Evolutionary conservation across 1,284 basidiomycete genomes (phyloP).

Genomic region (Microbotryomycetes sp.): DNA sequence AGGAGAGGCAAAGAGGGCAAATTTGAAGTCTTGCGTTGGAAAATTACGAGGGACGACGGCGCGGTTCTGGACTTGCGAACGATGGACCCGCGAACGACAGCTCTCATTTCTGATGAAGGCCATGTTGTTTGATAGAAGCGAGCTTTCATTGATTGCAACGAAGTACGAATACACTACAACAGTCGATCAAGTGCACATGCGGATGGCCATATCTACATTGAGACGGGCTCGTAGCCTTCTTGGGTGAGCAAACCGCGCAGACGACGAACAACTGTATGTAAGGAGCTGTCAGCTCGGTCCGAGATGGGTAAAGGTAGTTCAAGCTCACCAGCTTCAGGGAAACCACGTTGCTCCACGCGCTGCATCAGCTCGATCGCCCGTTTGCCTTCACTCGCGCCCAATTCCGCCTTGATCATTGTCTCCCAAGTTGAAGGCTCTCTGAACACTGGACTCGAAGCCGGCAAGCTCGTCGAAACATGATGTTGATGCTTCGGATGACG

Average conservation of each 20-base stretch:
- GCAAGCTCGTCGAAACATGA: conserved; percentile 42
- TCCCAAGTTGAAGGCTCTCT: conserved; percentile 65
- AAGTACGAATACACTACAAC: too few species aligned
- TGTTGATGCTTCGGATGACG: conserved; percentile 45
- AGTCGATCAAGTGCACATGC: too few species aligned
- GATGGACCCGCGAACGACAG: neutral
- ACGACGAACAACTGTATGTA: neutral
- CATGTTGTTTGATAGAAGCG: too few species aligned
- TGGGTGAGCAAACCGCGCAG: neutral
- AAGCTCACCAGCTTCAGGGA: conserved; percentile 38
- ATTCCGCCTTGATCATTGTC: conserved; percentile 87
- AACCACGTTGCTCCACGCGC: conserved; percentile 60
- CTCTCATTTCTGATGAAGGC: too few species aligned
- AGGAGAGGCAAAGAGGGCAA: conserved; percentile 24
- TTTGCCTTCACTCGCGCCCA: conserved; percentile 65
- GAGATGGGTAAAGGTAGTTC: neutral
- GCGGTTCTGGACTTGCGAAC: conserved; percentile 22
- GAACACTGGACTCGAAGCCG: conserved; percentile 59
- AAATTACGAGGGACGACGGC: conserved; percentile 27
- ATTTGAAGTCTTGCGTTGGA: conserved; percentile 32
- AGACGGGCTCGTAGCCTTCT: neutral
- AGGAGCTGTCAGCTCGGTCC: neutral
- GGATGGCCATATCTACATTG: too few species aligned
- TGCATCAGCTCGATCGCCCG: conserved; percentile 64
- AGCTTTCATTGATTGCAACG: too few species aligned